phyloP scores from a whole-genome alignment of 441 rosid genomes.

The Populus hybrid region DNA sequence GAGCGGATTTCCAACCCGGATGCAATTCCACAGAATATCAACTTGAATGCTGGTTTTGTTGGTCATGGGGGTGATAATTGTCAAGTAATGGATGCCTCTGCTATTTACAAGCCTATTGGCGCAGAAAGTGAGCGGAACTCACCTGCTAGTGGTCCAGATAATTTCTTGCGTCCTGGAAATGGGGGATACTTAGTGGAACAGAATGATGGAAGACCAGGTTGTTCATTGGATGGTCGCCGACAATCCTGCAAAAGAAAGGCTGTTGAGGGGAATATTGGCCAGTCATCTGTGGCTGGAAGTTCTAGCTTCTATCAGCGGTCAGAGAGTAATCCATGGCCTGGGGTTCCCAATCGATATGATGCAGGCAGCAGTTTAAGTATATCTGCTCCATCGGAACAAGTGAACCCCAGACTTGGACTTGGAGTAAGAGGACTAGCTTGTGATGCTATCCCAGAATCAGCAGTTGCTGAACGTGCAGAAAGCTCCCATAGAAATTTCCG shows the following conservation, averaged over 20 bases:
- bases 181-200: constrained; percentile 40
- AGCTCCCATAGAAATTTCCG: constrained; percentile 58
- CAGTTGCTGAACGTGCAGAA: constrained; percentile 35
- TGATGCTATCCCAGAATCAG: constrained; percentile 32
- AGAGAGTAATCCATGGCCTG: constrained; percentile 52
- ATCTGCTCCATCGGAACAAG: constrained; percentile 42
- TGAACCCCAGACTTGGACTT: constrained; percentile 43
- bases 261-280: constrained; percentile 59
- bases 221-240: constrained; percentile 55
- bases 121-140: constrained; percentile 31
- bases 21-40: constrained; percentile 44
- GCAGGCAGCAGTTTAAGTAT: constrained; percentile 42
- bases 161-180: constrained; percentile 38
- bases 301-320: constrained; percentile 52
- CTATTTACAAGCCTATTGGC: constrained; percentile 36
- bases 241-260: constrained; percentile 83
- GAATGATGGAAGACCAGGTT: constrained; percentile 43
- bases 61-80: constrained; percentile 39
- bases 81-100: constrained; percentile 41
- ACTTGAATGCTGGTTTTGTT: constrained; percentile 55
- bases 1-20: constrained; percentile 35
- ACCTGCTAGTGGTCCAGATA: constrained; percentile 30
- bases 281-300: constrained; percentile 54
- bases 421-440: constrained; percentile 47
- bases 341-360: constrained; percentile 32